Conservation (phyloP, 1,284 basidiomycete genomes). For the Sporisorium sorghi region DNA sequence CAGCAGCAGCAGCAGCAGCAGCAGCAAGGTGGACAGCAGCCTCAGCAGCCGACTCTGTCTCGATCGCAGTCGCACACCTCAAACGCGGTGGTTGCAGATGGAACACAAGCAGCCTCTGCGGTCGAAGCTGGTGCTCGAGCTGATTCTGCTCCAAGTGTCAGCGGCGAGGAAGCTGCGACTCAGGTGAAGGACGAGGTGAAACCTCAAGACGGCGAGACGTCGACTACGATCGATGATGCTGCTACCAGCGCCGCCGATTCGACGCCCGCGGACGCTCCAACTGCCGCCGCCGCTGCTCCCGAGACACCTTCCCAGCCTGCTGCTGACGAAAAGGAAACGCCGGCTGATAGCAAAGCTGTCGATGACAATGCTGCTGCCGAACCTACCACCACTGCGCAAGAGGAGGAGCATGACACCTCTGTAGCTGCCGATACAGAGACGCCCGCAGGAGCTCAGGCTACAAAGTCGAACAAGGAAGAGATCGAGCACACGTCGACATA, state of each 20-base stretch:
- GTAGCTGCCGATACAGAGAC: no score
- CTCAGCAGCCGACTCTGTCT: not conserved
- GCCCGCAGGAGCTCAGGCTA: no score
- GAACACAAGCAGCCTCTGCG: no score
- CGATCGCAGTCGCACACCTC: slow-evolving; percentile 12
- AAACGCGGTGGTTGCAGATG: not conserved
- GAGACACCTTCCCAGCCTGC: not conserved
- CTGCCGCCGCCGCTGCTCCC: not conserved
- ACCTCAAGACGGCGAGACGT: not conserved
- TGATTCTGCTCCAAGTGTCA: no score
- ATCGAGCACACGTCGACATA: no score
- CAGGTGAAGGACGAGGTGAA: not conserved
- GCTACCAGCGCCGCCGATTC: not conserved
- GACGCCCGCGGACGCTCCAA: not conserved
- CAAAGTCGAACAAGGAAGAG: no score
- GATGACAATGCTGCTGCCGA: no score
- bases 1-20: slow-evolving; percentile 8
- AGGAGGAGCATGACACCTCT: no score
- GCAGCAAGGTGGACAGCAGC: not conserved
- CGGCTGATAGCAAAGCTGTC: no score
- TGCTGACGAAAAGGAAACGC: not conserved
- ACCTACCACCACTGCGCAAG: no score
- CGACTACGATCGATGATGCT: not conserved
- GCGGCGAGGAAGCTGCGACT: not conserved
- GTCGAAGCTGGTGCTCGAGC: not conserved